These are phyloP conservation scores for Aureobasidium sp. DNA, from an alignment of 2,329 filamentous ascomycete species.

Conservation along the genomic window DNA sequence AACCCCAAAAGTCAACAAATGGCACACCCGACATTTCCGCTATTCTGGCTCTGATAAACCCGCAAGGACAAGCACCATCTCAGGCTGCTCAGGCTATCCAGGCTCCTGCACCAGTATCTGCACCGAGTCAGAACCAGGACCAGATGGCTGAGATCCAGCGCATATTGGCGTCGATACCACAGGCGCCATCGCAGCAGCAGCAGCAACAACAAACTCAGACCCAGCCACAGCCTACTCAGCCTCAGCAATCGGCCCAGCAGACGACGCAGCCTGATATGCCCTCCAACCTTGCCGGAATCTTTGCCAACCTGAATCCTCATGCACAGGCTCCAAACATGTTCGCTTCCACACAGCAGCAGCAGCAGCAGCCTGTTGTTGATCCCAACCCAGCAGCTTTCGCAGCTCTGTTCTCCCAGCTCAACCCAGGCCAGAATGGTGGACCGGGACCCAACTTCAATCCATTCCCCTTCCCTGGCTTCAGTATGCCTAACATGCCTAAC, in stretches of 20 bases:
- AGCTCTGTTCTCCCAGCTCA: slow-evolving; percentile 19
- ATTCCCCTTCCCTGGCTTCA: slow-evolving; percentile 11
- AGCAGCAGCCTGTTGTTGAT: slow-evolving; percentile 17
- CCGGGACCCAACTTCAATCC: slow-evolving; percentile 18
- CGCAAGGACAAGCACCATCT: slow-evolving; percentile 22
- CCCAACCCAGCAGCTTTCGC: slow-evolving; percentile 11
- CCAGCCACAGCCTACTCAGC: slow-evolving; percentile 11
- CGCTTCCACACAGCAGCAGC: slow-evolving; percentile 15
- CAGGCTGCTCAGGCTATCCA: slow-evolving; percentile 14
- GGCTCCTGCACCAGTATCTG: slow-evolving; percentile 17
- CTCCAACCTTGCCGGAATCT: slow-evolving; percentile 4
- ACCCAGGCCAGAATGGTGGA: slow-evolving; percentile 10
- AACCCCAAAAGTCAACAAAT: slow-evolving; percentile 14
- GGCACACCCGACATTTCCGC: slow-evolving; percentile 18
- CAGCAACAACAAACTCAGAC: slow-evolving; percentile 18
- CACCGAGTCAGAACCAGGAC: slow-evolving; percentile 3
- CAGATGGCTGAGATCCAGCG: slow-evolving; percentile 20
- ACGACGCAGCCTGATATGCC: background rate
- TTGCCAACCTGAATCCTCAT: slow-evolving; percentile 13
- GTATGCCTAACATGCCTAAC: slow-evolving; percentile 4
- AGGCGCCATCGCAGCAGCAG: slow-evolving; percentile 18
- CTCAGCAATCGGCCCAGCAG: slow-evolving; percentile 7
- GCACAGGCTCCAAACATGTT: slow-evolving; percentile 1
- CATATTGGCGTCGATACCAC: slow-evolving; percentile 21
- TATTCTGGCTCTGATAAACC: slow-evolving; percentile 20